These are phyloP conservation scores for Pseudozyma flocculosa DNA, from an alignment of 1,284 basidiomycete species.

Conservation along the genomic window DNA sequence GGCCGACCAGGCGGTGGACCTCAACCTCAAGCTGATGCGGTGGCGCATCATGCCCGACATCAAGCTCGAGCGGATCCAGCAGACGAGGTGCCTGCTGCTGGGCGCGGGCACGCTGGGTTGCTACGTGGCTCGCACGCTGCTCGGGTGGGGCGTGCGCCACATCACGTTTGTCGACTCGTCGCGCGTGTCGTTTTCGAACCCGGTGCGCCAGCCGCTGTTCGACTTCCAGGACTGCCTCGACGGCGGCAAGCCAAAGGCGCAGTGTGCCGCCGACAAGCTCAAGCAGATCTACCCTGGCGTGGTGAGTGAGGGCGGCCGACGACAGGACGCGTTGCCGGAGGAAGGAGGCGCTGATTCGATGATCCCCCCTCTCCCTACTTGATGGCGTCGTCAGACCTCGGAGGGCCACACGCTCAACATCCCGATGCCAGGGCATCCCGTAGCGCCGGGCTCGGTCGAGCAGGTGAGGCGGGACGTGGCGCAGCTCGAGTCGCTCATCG, in stretches of 20 bases:
- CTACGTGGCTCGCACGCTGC: constrained; percentile 88
- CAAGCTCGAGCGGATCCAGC: constrained; percentile 80
- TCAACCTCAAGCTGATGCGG: constrained; percentile 96
- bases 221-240: constrained; percentile 91
- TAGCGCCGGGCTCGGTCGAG: constrained; percentile 64
- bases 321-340: too few relatives aligned
- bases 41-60: constrained; percentile 92
- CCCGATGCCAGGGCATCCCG: constrained; percentile 96
- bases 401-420: constrained; percentile 74
- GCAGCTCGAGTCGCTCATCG: constrained; percentile 74
- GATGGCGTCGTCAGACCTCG: constrained; percentile 67
- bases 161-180: constrained; percentile 91
- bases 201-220: constrained; percentile 92
- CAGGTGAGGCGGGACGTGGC: constrained; percentile 70
- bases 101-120: constrained; percentile 96
- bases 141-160: constrained; percentile 81
- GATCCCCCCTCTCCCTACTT: constrained; percentile 2
- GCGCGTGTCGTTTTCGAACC: constrained; percentile 91
- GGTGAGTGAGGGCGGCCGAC: constrained; percentile 62
- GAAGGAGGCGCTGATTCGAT: too few relatives aligned
- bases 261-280: constrained; percentile 81
- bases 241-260: constrained; percentile 89
- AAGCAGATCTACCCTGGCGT: constrained; percentile 89
- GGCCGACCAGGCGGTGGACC: constrained; percentile 91
- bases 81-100: constrained; percentile 78